These are phyloP conservation scores for Mycena capillaripes DNA, from an alignment of 768 basidiomycete species.

Conservation along the genomic window DNA sequence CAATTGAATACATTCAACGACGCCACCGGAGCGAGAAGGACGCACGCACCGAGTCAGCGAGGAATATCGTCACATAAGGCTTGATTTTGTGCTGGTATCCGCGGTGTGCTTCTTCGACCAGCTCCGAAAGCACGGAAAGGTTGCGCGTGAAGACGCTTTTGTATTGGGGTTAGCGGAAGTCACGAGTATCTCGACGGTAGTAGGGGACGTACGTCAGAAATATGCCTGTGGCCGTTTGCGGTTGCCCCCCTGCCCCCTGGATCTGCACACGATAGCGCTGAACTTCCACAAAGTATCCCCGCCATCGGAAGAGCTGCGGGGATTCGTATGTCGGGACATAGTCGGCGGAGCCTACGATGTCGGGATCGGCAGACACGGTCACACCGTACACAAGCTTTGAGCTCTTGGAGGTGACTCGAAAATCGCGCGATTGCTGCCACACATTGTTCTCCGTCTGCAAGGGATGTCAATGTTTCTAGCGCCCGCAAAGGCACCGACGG, in stretches of 20 bases:
- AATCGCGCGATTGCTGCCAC: conserved; percentile 57
- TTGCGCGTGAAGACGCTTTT: conserved; percentile 58
- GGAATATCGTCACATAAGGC: conserved; percentile 53
- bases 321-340: conserved; percentile 57
- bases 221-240: conserved; percentile 44
- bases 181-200: background rate
- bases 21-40: background rate
- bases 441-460: conserved; percentile 57
- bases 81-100: conserved; percentile 51
- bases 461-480: background rate
- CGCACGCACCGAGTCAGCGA: conserved; percentile 47
- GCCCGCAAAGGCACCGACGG: background rate
- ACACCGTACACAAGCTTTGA: conserved; percentile 58
- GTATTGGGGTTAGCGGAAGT: background rate
- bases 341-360: conserved; percentile 48
- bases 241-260: conserved; percentile 28
- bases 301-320: conserved; percentile 59
- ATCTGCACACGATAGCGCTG: conserved; percentile 45
- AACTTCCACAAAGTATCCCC: conserved; percentile 56
- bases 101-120: conserved; percentile 54
- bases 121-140: conserved; percentile 49
- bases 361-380: conserved; percentile 39
- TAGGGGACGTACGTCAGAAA: conserved; percentile 47
- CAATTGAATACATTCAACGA: conserved; percentile 3
- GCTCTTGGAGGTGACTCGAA: conserved; percentile 57